Evolutionary conservation across 129 eudicot species (phyloP), one percentile per base, ranked within the genome.

Genomic region (Smallanthus sonchifolius): DNA sequence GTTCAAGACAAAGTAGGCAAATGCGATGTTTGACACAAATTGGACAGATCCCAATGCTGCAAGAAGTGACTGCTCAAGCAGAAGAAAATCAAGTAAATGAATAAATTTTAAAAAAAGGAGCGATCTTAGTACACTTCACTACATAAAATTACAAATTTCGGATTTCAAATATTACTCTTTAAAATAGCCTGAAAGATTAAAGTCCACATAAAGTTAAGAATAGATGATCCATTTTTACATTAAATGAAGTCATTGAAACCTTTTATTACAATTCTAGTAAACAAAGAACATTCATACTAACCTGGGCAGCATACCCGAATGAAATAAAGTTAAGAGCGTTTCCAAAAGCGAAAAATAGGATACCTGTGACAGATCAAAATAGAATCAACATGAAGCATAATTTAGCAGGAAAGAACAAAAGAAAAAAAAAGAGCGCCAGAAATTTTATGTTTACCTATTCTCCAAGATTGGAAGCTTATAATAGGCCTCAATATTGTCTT

Each of bases 221-320:
- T 2, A 19, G 32, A 17, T 54, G 4, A 2, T 19, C 7, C n/a
- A n/a, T n/a, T 54, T 54, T 54, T 19, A 54, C 19, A 17, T 17
- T 54, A 54, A 54, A 54, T 17, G 61, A 54, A 19, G 61, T 54
- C 61, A 54, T 24, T 56, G 20, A 20, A 15, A 57, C 64, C 0
- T 28, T 57, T 32, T 11, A 57, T 28, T 4, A 10, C 37, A 57
- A 28, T 3, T 28, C 64, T 57, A 3, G 38, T 24, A 8, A 49
- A 34, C 39, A 56, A 65, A 75, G 5, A 72, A 67, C 9, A 43
- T 76, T 55, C 70, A 48, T 40, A 70, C 96, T 82, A 49, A 93
- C 98, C 96, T 94, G 98, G 72, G 98, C 98, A 76, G 97, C 98
- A 80, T 94, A 94, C 77, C 98, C 98, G 15, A 94, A 94, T 11